Evolutionary conservation across 1,139 yeast species (phyloP), one percentile per base, ranked within the genome.

Genomic region (Suhomyces guaymorum): DNA sequence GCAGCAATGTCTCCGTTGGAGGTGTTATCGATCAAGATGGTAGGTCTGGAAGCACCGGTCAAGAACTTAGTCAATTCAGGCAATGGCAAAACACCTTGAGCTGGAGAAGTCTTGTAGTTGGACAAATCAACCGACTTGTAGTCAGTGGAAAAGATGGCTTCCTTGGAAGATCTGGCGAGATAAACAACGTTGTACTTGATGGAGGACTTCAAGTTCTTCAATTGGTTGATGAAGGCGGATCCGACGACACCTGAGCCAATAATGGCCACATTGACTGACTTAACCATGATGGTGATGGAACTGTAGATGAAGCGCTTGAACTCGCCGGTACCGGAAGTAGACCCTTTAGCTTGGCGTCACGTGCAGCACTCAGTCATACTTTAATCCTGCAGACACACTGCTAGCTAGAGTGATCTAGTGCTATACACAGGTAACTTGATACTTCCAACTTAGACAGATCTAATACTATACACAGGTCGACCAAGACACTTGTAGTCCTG

Each of bases 211-310:
- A 90, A 72, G 65, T 84, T 94, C 53, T 78, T 78, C 61, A 92
- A 70, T 55, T 70, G 76, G 51, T 52, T 59, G 51, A 70, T 58
- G 65, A 88, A 88, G 35, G 96, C 89, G 23, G 94, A 75, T 39
- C 99, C 99, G 42, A 92, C 97, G 35, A 89, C 92, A 50, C 97
- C 97, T 32, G 96, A 82, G 39, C 96, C 96, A 47, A 87, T 81
- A 47, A 87, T 77, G 35, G 95, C 95, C 43, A 87, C 68, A 57
- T 86, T 83, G 32, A 85, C 87, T 38, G 85, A 69, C 57, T 73
- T 78, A 46, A 55, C 55, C 80, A 76, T 75, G 26, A 21, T 35
- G 10, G n/a, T n/a, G n/a, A n/a, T n/a, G n/a, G n/a, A n/a, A 17
- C 19, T 30, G 32, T 21, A 20, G 26, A 7, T 7, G n/a, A n/a